Conservation (phyloP, 31 red algal species). For the Odonthalia washingtoniensis region DNA sequence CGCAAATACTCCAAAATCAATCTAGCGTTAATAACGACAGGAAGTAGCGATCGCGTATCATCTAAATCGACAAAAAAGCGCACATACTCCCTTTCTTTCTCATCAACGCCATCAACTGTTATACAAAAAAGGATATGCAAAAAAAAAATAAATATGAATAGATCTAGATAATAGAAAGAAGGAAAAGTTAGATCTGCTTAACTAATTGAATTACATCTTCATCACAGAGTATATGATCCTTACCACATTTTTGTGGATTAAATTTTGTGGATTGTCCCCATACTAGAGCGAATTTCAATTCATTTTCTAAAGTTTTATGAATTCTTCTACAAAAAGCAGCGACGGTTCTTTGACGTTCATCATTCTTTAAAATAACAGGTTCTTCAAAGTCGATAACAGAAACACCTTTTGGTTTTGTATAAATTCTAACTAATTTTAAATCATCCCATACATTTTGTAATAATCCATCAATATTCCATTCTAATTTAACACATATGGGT, state of each 20-base stretch:
- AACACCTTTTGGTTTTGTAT: slow-evolving; percentile 98
- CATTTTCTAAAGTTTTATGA: slow-evolving; percentile 87
- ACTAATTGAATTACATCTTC: slow-evolving; percentile 98
- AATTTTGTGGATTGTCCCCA: slow-evolving; percentile 97
- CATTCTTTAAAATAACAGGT: slow-evolving; percentile 91
- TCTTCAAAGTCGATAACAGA: slow-evolving; percentile 88
- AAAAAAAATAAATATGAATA: too few relatives aligned
- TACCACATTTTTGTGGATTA: slow-evolving; percentile 97
- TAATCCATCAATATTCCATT: slow-evolving; percentile 98
- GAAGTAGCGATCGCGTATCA: too few relatives aligned
- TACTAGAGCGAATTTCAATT: slow-evolving; percentile 96
- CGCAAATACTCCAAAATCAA: too few relatives aligned
- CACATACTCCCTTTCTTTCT: too few relatives aligned
- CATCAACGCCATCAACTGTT: too few relatives aligned
- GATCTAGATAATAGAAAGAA: too few relatives aligned
- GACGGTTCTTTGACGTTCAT: slow-evolving; percentile 74
- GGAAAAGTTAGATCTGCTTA: slow-evolving; percentile 72
- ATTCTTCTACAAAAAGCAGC: slow-evolving; percentile 89
- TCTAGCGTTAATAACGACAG: too few relatives aligned
- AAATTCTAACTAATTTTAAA: slow-evolving; percentile 91
- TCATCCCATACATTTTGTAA: slow-evolving; percentile 91
- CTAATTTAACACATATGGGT: slow-evolving; percentile 80
- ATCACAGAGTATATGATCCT: slow-evolving; percentile 91
- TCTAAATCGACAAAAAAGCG: too few relatives aligned
- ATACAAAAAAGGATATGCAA: too few relatives aligned